Conservation (phyloP, 192 early-diverging fungal species). For the Paraglomus occultum region DNA sequence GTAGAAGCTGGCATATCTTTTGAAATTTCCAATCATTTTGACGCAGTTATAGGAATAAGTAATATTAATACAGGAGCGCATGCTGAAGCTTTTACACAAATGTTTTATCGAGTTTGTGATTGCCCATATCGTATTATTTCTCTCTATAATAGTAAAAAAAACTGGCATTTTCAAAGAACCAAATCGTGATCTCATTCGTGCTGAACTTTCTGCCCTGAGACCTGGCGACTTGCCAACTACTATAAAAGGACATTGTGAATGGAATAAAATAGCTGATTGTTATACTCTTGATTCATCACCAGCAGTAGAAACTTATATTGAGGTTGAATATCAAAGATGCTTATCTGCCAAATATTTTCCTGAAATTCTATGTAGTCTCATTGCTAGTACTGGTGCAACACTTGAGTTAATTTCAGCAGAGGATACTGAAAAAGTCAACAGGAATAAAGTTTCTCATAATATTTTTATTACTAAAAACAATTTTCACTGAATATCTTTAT, state of each 20-base stretch:
- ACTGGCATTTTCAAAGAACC: slow-evolving; percentile 18
- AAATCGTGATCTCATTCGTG: slow-evolving; percentile 13
- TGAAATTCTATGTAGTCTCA: slow-evolving; percentile 21
- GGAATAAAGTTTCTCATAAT: slow-evolving; percentile 16
- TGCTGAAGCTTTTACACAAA: slow-evolving; percentile 22
- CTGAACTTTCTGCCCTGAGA: slow-evolving; percentile 22
- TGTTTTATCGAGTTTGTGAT: slow-evolving; percentile 6
- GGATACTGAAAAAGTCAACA: background rate
- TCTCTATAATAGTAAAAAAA: slow-evolving; percentile 23
- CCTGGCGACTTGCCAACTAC: slow-evolving; percentile 20
- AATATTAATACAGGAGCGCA: slow-evolving; percentile 21
- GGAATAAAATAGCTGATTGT: slow-evolving; percentile 23
- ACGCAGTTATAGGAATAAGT: slow-evolving; percentile 22
- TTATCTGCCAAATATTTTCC: slow-evolving; percentile 28
- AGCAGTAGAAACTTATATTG: slow-evolving; percentile 25
- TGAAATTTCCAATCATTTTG: slow-evolving; percentile 24
- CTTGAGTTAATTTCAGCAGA: slow-evolving; percentile 20
- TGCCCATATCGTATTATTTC: slow-evolving; percentile 16
- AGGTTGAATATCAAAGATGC: slow-evolving; percentile 22
- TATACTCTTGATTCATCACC: slow-evolving; percentile 8
- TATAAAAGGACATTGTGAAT: slow-evolving; percentile 16
- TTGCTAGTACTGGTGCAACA: slow-evolving; percentile 16
- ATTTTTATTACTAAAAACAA: too few relatives aligned
- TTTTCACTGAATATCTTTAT: too few relatives aligned
- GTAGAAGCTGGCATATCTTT: slow-evolving; percentile 3